phyloP scores from a whole-genome alignment of 108 stramenopile species.

The Hondaea fermentalgiana region DNA sequence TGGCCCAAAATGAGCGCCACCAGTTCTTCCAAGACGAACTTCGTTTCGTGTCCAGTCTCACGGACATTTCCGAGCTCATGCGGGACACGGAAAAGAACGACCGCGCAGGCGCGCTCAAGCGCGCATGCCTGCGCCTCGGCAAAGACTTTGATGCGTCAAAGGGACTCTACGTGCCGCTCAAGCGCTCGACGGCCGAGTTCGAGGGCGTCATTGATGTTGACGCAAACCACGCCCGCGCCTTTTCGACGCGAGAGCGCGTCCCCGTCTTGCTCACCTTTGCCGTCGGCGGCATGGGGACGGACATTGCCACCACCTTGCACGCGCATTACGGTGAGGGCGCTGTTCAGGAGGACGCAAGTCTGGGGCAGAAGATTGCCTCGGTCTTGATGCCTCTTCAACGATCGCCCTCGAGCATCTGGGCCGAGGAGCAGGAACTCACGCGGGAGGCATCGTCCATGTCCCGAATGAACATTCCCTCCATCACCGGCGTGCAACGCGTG shows the following conservation, averaged over 20 bases:
- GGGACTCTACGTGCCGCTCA: slow-evolving; percentile 78
- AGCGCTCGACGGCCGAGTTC: slow-evolving; percentile 78
- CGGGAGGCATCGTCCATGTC: background rate
- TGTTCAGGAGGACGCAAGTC: background rate
- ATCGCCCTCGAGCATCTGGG: background rate
- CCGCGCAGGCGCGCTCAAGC: background rate
- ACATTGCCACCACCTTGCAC: slow-evolving; percentile 88
- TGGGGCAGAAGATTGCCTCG: background rate
- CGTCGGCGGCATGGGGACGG: slow-evolving; percentile 53
- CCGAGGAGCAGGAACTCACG: background rate
- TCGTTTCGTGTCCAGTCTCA: slow-evolving; percentile 73
- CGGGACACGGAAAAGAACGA: slow-evolving; percentile 74
- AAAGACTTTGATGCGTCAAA: slow-evolving; percentile 60
- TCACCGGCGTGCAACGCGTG: slow-evolving; percentile 35
- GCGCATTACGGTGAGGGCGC: slow-evolving; percentile 44
- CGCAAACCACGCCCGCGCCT: slow-evolving; percentile 74
- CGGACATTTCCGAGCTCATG: slow-evolving; percentile 81
- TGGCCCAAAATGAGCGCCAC: slow-evolving; percentile 66
- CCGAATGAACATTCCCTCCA: background rate
- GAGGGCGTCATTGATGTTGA: slow-evolving; percentile 58
- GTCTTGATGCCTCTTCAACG: background rate
- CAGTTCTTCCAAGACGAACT: slow-evolving; percentile 80
- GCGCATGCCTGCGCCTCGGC: background rate
- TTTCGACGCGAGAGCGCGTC: slow-evolving; percentile 88
- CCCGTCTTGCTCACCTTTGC: slow-evolving; percentile 87